These are phyloP conservation scores for Amanita polypyramis DNA, from an alignment of 768 basidiomycete species.

Conservation along the genomic window DNA sequence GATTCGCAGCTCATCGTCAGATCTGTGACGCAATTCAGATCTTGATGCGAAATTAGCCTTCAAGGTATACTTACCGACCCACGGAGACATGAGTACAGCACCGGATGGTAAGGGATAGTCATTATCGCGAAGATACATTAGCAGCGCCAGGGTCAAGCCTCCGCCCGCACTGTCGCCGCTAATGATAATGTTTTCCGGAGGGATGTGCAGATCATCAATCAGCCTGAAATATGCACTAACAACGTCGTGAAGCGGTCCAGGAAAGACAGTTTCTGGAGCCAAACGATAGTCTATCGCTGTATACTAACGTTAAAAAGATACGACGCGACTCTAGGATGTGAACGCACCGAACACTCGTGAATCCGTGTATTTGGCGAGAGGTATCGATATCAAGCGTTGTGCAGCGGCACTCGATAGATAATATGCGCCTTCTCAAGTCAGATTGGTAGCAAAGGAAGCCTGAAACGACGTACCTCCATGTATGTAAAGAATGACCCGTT, in stretches of 20 bases:
- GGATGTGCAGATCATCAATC: conserved; percentile 79
- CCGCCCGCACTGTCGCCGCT: conserved; percentile 94
- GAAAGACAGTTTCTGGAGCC: conserved; percentile 92
- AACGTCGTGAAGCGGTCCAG: conserved; percentile 79
- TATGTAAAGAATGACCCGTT: conserved; percentile 84
- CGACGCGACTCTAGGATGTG: conserved; percentile 1
- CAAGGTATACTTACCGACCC: conserved; percentile 69
- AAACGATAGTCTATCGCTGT: conserved; percentile 91
- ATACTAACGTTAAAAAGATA: conserved; percentile 1
- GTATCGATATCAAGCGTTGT: conserved; percentile 84
- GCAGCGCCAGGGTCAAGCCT: conserved; percentile 69
- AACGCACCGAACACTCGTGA: conserved; percentile 69
- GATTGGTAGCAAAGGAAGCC: neutral
- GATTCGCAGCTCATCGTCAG: conserved; percentile 96
- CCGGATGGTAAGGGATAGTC: conserved; percentile 75
- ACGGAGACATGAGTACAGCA: conserved; percentile 85
- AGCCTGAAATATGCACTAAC: conserved; percentile 83
- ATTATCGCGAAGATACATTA: conserved; percentile 95
- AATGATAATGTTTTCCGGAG: conserved; percentile 81
- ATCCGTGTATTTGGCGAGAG: conserved; percentile 79
- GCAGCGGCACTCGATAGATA: conserved; percentile 87
- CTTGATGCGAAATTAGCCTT: neutral
- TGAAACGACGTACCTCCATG: conserved; percentile 64
- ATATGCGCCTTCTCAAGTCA: conserved; percentile 60
- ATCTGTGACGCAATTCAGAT: conserved; percentile 32